Base-by-base conservation (phyloP, 2,329 filamentous ascomycete genomes). In the Aspergillus pseudotamarii region DNA sequence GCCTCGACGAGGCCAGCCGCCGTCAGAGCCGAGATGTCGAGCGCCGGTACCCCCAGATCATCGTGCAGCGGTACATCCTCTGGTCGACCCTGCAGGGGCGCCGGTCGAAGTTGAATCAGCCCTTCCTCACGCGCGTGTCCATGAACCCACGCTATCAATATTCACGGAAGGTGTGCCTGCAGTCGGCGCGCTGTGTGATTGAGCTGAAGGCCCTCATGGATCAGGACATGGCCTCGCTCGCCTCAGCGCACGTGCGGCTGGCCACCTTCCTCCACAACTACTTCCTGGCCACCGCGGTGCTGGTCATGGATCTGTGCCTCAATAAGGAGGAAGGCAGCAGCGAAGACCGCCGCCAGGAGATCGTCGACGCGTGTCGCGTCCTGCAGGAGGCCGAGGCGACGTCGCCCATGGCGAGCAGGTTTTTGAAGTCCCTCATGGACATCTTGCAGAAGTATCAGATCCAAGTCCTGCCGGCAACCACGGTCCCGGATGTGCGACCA, bases 101-200 rank as follows among this genome's bases (percentile, higher is more conserved):
- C 21, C 53, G 53, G 19, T 56, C 32, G 26, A 56, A 56, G 34
- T 26, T 56, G 11, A 56, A 56, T 56, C 53, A 56, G 21, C 53
- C 53, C 8, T 56, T 56, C 14, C 34, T 56, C 11, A 56, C 34
- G 10, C 53, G 53, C 21, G 36, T 38, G 30, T 56, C 53, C 30
- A 46, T 59, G 6, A 45, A 62, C 19, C 56, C 56, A 23, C 43
- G 32, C 12, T 62, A 56, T 45, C 46, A 38, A 21, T 62, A 59
- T n/a, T 62, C 60, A 5, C 60, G 60, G 2, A 4, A 48, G 11
- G n/a, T n/a, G 34, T 45, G 60, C 46, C 48, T 62, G 4, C 46
- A 51, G 12, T 62, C 57, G 30, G 60, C 60, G n/a, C 56, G 58
- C n/a, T 43, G n/a, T 16, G 50, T 59, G n/a, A 57, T 62, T 43